Evolutionary conservation across 2,329 filamentous ascomycete genomes (phyloP), one percentile per base, ranked within the genome.

Genomic region (Verticillium zaregamsianum): DNA sequence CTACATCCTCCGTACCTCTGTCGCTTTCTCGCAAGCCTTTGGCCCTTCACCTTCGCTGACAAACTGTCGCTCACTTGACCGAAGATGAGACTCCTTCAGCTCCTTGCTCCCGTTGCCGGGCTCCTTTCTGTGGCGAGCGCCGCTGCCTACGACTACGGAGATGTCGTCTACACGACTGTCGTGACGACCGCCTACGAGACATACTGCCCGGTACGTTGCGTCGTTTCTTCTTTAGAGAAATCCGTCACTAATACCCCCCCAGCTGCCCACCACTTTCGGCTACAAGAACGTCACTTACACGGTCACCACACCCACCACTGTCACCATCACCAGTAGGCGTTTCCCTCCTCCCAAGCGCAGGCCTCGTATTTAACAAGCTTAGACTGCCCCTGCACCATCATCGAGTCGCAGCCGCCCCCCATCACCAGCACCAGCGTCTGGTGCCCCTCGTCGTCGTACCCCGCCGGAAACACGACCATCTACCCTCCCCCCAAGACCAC

Each of bases 331-430:
- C 59, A 78, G 78, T 80, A 69, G 68, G 77, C 68, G 11, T 23
- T 9, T 4, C 6, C 40, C 39, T 23, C 32, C 32, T 31, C 5
- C 56, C 5, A 35, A 5, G 15, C 58, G 32, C 32, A 23, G n/a
- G 6, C 14, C 52, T 57, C 35, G 17, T 9, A 25, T 45, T 32
- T 25, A 17, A 11, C 12, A 49, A 5, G 17, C 32, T n/a, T 54
- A 79, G 78, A 81, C 73, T 82, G 80, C 67, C 79, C 79, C 60
- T 81, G 79, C 68, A 79, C 77, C 39, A 65, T 80, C 59, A 77
- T 73, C 59, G 69, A 75, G 62, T 68, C 68, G 58, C 64, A 66
- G 55, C 72, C 73, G 25, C 66, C 71, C 20, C 69, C 71, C 8
- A 64, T 73, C 60, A 72, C 69, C 55, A 70, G 67, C 20, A 72